These are phyloP conservation scores for Akebia trifoliata DNA, from an alignment of 164 flowering plant genomes.

Conservation along the genomic window DNA sequence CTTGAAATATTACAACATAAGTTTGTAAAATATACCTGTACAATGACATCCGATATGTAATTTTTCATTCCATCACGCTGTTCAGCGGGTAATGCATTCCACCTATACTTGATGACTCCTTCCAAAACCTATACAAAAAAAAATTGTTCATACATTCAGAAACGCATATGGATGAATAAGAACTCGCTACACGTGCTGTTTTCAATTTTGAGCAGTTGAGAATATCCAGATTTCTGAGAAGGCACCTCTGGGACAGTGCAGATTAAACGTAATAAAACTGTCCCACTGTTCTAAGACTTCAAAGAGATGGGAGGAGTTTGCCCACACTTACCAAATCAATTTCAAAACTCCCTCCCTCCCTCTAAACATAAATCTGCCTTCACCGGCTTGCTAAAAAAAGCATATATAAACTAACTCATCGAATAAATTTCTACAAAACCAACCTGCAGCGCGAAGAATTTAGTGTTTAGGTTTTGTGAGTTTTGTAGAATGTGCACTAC, in stretches of 20 bases:
- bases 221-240: too few relatives aligned
- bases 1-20: neutral
- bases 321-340: neutral
- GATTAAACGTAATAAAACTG: neutral
- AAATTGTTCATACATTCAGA: neutral
- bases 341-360: neutral
- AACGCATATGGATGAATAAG: neutral
- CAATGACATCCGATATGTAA: constrained; percentile 95
- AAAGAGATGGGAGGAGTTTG: neutral
- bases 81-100: constrained; percentile 96
- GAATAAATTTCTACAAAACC: constrained; percentile 10
- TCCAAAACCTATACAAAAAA: constrained; percentile 64
- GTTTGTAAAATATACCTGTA: constrained; percentile 49
- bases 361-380: too few relatives aligned
- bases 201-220: too few relatives aligned
- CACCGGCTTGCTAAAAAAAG: too few relatives aligned
- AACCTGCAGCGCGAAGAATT: constrained; percentile 96
- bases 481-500: constrained; percentile 88
- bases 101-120: constrained; percentile 95
- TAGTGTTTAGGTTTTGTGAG: constrained; percentile 77
- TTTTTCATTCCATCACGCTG: constrained; percentile 99
- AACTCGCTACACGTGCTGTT: neutral
- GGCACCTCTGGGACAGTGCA: neutral
- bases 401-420: too few relatives aligned
- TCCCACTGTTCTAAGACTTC: neutral